Evolutionary conservation across 1,139 yeast species (phyloP).

Genomic region (Saccharomyces hybrid): DNA sequence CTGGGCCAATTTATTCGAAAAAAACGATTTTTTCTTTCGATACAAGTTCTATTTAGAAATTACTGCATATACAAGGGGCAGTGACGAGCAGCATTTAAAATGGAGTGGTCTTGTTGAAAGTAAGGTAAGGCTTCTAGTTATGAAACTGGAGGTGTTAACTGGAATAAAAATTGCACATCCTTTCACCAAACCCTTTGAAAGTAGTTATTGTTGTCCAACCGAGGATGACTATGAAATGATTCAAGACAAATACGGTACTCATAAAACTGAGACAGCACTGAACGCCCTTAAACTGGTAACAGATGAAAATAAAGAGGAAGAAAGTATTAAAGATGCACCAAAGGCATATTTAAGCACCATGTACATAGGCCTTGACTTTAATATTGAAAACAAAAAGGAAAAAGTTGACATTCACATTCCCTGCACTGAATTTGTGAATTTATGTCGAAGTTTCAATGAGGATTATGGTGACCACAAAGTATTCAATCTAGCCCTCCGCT

Average conservation of each 20-base stretch:
- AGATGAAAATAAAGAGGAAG: constrained; percentile 32
- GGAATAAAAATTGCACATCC: constrained; percentile 87
- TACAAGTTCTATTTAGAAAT: constrained; percentile 84
- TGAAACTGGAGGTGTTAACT: constrained; percentile 65
- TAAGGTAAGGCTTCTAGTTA: constrained; percentile 69
- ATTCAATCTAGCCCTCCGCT: constrained; percentile 55
- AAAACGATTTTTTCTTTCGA: constrained; percentile 71
- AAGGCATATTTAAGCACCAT: constrained; percentile 63
- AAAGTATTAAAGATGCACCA: constrained; percentile 27
- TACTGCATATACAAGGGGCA: constrained; percentile 65
- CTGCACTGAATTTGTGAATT: constrained; percentile 75
- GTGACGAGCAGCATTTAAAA: constrained; percentile 71
- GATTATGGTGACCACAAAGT: constrained; percentile 55
- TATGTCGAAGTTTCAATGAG: constrained; percentile 66
- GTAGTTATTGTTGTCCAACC: constrained; percentile 44
- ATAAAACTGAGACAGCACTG: constrained; percentile 37
- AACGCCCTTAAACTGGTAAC: constrained; percentile 31
- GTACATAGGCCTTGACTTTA: constrained; percentile 70
- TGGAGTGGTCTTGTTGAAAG: constrained; percentile 95
- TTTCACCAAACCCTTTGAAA: constrained; percentile 66
- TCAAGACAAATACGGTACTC: constrained; percentile 48
- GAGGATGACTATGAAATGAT: constrained; percentile 48
- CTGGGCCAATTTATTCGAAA: constrained; percentile 71
- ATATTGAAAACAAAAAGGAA: constrained; percentile 44
- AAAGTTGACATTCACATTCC: constrained; percentile 85